Conservation (phyloP, 1,139 yeast genomes). For the Zygosaccharomyces pseudobailii region DNA sequence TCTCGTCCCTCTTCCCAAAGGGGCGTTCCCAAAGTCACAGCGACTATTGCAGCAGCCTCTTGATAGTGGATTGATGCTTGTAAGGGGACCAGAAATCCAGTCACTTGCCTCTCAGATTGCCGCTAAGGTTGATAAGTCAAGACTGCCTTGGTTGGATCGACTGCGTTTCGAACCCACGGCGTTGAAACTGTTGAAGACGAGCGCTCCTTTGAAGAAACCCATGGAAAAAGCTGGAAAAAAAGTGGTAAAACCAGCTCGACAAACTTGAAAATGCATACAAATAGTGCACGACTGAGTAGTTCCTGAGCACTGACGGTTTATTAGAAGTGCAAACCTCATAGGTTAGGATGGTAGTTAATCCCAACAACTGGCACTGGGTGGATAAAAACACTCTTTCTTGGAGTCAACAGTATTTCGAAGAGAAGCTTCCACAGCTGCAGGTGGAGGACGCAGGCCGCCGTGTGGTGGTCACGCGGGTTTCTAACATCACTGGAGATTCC, state of each 20-base stretch:
- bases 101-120: conserved; percentile 18
- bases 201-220: conserved; percentile 12
- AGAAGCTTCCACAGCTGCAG: conserved; percentile 40
- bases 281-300: neutral
- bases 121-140: conserved; percentile 15
- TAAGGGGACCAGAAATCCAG: conserved; percentile 14
- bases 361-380: conserved; percentile 89
- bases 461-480: conserved; percentile 37
- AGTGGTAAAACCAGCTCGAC: neutral
- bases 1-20: conserved; percentile 28
- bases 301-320: neutral
- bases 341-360: conserved; percentile 55
- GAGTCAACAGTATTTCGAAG: conserved; percentile 57
- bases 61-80: conserved; percentile 25
- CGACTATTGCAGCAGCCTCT: neutral
- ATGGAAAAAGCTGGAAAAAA: conserved; percentile 5
- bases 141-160: conserved; percentile 28
- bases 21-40: conserved; percentile 15
- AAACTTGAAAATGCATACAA: neutral
- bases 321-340: neutral
- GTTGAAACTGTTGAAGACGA: conserved; percentile 17
- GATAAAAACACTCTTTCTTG: conserved; percentile 75
- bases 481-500: conserved; percentile 63
- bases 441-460: conserved; percentile 37
- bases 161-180: conserved; percentile 16